Base-by-base conservation (phyloP, 306 rosid species). In the Pterocarpus macrocarpus region DNA sequence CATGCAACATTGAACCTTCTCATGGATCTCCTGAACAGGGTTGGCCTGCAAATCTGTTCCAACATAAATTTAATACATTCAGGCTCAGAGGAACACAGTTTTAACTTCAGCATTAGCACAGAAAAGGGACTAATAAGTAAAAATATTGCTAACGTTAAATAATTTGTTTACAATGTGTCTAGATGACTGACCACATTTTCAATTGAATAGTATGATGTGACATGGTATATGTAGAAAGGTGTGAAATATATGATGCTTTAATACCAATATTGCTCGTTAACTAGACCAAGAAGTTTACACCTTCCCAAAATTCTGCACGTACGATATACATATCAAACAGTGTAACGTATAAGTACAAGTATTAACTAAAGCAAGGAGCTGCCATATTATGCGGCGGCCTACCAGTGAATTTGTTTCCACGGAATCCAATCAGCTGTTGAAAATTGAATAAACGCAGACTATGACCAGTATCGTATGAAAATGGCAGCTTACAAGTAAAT, bases 11-110 rank as follows among this genome's bases (percentile, higher is more conserved):
- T 79, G 84, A 88, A 86, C 82, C 89, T 91, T 71, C 74, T 85
- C 90, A 88, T 79, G 0, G 96, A 88, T 78, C 89, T 88, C 86
- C 61, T 91, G 86, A 91, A 91, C 45, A 91, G 47, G 0, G 66
- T 52, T 70, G 93, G 90, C 78, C 96, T 86, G 78, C 91, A 87
- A 22, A 85, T 77, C 93, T 91, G 79, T 55, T 17, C 47, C 28
- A 22, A 22, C 28, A 22, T 22, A 22, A 22, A 22, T 22, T 22
- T 22, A 22, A 22, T 22, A 22, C 28, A 22, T 22, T 22, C 28
- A 22, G 28, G 28, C 28, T 38, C 7, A 38, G 41, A 38, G 41
- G 41, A 65, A 8, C 8, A 43, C 35, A 59, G 30, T 3, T 59
- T 28, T 30, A 28, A 30, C 38, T 59, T 38, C 22, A n/a, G 8